Evolutionary conservation across 768 basidiomycete genomes (phyloP).

Genomic region (Tricholoma terreum): DNA sequence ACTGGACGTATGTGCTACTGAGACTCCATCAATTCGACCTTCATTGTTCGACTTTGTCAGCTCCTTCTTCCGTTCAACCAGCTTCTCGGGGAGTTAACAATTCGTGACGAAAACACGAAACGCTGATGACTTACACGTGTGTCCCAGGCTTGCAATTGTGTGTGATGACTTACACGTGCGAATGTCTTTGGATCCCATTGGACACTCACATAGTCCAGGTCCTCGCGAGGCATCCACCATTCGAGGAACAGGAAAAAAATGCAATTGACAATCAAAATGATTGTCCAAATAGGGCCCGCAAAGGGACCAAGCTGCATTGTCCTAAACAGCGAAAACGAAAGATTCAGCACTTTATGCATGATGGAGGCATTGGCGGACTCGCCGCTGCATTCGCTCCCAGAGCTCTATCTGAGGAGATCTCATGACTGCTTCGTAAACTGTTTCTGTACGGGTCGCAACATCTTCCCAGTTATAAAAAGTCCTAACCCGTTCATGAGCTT

Average conservation of each 20-base stretch:
- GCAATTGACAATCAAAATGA: constrained; percentile 87
- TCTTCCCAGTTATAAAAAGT: constrained; percentile 86
- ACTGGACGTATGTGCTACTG: background rate
- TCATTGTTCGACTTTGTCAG: no score
- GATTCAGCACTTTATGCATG: background rate
- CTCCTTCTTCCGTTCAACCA: background rate
- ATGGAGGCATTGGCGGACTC: background rate
- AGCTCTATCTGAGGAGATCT: constrained; percentile 60
- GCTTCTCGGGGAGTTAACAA: background rate
- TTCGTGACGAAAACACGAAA: background rate
- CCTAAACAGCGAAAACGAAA: constrained; percentile 29
- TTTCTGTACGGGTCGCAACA: constrained; percentile 77
- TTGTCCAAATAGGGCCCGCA: constrained; percentile 83
- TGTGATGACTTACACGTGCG: constrained; percentile 27
- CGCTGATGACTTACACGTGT: constrained; percentile 25
- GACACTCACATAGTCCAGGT: constrained; percentile 69
- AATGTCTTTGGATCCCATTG: constrained; percentile 56
- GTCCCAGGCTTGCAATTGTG: no score
- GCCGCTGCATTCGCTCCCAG: constrained; percentile 79
- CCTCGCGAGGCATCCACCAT: constrained; percentile 75
- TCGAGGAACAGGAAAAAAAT: constrained; percentile 84
- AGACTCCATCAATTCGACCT: no score
- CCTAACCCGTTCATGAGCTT: constrained; percentile 74
- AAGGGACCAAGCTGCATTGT: constrained; percentile 78
- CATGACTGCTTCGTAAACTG: constrained; percentile 73